Base-by-base conservation (phyloP, 768 basidiomycete species). In the Russula earlei region DNA sequence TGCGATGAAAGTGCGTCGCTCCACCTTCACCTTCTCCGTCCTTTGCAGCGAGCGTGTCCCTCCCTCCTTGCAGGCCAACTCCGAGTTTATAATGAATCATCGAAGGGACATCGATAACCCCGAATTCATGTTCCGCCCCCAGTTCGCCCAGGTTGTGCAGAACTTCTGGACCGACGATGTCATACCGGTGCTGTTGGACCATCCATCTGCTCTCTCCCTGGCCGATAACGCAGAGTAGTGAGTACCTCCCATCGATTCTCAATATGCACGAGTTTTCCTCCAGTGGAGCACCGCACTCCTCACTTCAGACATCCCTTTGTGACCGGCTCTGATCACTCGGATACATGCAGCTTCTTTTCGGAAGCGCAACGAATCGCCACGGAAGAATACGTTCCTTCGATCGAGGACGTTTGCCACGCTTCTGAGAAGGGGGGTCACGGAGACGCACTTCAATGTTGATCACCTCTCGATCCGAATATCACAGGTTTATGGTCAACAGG, bases 351-450 rank as follows among this genome's bases (percentile, higher is more conserved):
- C 69, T 97, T 97, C 72, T 93, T 96, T 71, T 75, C 76, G 8
- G 82, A 91, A 52, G 84, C 91, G 5, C 71, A 81, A 15, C 81
- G 92, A 38, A 92, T 97, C 67, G 87, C 87, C 1, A 69, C 79
- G 1, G 75, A 80, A 0, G 83, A 80, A 10, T 98, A 94, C 65
- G 72, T 85, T 0, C 93, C 93, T 0, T 87, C 84, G 7, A 85
- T 88, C 64, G 82, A 78, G 6, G 93, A 97, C 67, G 85, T 95
- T 3, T 72, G 95, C 22, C 75, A 88, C 27, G 87, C 91, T 17
- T 79, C 89, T 31, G 61, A 81, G 82, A 52, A 92, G 91, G 74
- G 22, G 37, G 14, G 91, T 96, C 20, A 24, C 11, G 41, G 9
- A 42, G 41, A 24, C 41, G 20, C 4, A 24, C 12, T 42, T 42